Percentiles rank a stretch among this genome's conserved stretches.
Evolutionary conservation across 2,329 filamentous ascomycete species (phyloP).

Genomic region (Curvularia hawaiiensis): DNA sequence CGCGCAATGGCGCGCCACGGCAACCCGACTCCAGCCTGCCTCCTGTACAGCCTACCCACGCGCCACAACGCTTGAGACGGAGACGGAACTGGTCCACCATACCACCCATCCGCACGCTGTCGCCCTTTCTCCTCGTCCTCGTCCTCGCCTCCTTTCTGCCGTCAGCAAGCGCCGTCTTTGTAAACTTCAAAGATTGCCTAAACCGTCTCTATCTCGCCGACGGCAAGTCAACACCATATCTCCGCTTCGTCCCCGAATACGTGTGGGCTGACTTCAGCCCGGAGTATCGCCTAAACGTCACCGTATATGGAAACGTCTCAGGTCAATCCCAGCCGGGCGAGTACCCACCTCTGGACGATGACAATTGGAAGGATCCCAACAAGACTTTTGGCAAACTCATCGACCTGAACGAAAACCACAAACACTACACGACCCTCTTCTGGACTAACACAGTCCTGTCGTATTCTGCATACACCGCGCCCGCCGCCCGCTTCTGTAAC

Average conservation of each 20-base stretch:
- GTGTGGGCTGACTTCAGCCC: slow-evolving; percentile 74
- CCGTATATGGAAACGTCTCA: slow-evolving; percentile 88
- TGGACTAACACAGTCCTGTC: slow-evolving; percentile 74
- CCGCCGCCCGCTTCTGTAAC: slow-evolving; percentile 67
- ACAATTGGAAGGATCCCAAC: slow-evolving; percentile 64
- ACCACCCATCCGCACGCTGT: slow-evolving; percentile 14
- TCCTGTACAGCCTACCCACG: slow-evolving; percentile 35
- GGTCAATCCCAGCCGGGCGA: slow-evolving; percentile 65
- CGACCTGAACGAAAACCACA: slow-evolving; percentile 61
- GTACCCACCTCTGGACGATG: slow-evolving; percentile 65
- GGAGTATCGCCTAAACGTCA: slow-evolving; percentile 72
- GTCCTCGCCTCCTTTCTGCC: slow-evolving; percentile 33
- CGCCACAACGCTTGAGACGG: slow-evolving; percentile 40
- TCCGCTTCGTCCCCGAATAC: slow-evolving; percentile 81
- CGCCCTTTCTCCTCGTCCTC: slow-evolving; percentile 34
- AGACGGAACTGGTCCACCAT: slow-evolving; percentile 29
- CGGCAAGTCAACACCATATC: slow-evolving; percentile 60
- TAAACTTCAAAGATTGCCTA: slow-evolving; percentile 87
- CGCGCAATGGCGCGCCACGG: slow-evolving; percentile 26
- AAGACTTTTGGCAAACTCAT: slow-evolving; percentile 77
- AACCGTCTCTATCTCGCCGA: slow-evolving; percentile 60
- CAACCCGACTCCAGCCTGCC: slow-evolving; percentile 23
- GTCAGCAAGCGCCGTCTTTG: slow-evolving; percentile 56
- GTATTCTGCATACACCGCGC: slow-evolving; percentile 69
- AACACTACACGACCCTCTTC: slow-evolving; percentile 74